These are phyloP conservation scores for Apiospora marii DNA, from an alignment of 2,329 filamentous ascomycete species.

Conservation along the genomic window DNA sequence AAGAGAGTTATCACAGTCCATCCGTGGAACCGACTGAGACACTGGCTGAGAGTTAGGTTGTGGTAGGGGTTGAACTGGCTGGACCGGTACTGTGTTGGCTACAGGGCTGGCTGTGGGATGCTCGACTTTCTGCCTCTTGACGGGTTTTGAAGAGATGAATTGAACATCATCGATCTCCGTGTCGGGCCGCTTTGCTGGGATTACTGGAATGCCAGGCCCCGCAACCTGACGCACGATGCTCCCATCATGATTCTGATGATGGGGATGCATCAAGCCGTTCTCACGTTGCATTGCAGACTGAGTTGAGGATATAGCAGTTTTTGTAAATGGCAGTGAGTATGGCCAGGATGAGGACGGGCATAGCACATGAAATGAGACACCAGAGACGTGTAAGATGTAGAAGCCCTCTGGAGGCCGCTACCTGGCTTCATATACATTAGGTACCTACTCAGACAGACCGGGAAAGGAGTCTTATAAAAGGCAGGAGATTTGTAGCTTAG, in stretches of 20 bases:
- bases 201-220: not conserved
- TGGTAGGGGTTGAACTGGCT: not conserved
- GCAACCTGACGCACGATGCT: not conserved
- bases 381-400: not conserved
- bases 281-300: not conserved
- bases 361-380: not conserved
- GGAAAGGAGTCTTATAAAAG: not conserved
- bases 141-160: conserved; percentile 53
- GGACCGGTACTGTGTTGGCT: not conserved
- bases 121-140: conserved; percentile 48
- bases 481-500: not conserved
- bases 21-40: not conserved
- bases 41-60: not conserved
- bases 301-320: not conserved
- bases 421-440: conserved; percentile 1
- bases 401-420: not conserved
- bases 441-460: not conserved
- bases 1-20: not conserved
- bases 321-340: not conserved
- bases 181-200: conserved; percentile 44
- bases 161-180: conserved; percentile 47
- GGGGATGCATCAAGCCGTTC: not conserved
- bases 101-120: conserved; percentile 17
- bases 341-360: not conserved
- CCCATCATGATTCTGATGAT: not conserved